Evolutionary conservation across 192 early-diverging fungal species (phyloP), one percentile per base, ranked within the genome.

Genomic region (Entophlyctis luteolus): DNA sequence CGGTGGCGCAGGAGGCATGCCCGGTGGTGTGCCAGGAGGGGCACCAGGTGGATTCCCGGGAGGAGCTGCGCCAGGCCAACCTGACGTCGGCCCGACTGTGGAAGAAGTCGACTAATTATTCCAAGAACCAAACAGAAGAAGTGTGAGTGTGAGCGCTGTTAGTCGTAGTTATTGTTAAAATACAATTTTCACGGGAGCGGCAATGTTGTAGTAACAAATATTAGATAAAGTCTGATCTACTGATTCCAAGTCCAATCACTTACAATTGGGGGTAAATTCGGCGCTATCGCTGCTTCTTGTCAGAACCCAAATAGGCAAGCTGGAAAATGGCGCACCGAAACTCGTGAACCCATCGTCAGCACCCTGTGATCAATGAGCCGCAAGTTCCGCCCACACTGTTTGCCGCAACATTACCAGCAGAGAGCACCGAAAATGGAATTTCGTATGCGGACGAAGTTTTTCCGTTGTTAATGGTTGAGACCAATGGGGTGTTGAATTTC

Each of bases 1-100:
- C 84, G 85, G 89, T 76, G 82, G 75, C 62, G 87, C 75, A 45
- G 93, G 86, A 55, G 93, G 82, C 79, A n/a, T n/a, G n/a, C n/a
- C n/a, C n/a, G n/a, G n/a, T n/a, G n/a, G n/a, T n/a, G n/a, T n/a
- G n/a, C n/a, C n/a, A n/a, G n/a, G n/a, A n/a, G 59, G 36, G 39
- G 59, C 68, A 42, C 85, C 85, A 59, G 87, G 84, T 70, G 89
- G 83, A 55, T 72, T 48, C 65, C 83, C 87, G 49, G 91, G 92
- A 70, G 91, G 88, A 58, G 86, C 87, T 86, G 90, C 91, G 57
- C 83, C 81, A 68, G 72, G 77, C 72, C 80, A 76, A 52, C 79
- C 72, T 52, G 71, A 74, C 36, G 55, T 57, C 62, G 87, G 80
- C 23, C 82, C 84, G 45, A 86, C 84, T 47, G 79, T 85, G 39